Evolutionary conservation across 768 basidiomycete species (phyloP).

Genomic region (Candolleomyces aberdarensis): DNA sequence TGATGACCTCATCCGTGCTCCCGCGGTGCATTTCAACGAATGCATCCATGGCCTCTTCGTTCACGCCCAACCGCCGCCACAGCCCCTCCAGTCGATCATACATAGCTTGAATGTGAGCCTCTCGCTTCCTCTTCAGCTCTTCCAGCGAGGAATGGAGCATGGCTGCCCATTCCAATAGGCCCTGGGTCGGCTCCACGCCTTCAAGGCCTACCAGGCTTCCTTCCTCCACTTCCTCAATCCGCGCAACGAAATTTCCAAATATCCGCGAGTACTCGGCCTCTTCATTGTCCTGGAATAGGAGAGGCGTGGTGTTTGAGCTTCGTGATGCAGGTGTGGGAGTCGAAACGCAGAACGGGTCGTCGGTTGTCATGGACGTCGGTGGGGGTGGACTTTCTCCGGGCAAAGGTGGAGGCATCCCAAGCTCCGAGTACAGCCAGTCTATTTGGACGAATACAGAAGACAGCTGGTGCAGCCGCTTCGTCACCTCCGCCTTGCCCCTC

Average conservation of each 20-base stretch:
- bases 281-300: constrained; percentile 36
- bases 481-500: constrained; percentile 80
- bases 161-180: constrained; percentile 71
- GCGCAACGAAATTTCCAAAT: constrained; percentile 60
- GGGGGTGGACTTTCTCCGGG: constrained; percentile 41
- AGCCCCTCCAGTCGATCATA: constrained; percentile 91
- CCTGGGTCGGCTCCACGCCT: constrained; percentile 73
- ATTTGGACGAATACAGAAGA: constrained; percentile 68
- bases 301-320: constrained; percentile 29
- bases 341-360: constrained; percentile 46
- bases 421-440: constrained; percentile 79
- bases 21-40: constrained; percentile 89
- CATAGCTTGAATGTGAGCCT: constrained; percentile 85
- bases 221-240: constrained; percentile 51
- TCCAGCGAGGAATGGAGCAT: constrained; percentile 56
- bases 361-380: constrained; percentile 26
- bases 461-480: constrained; percentile 64
- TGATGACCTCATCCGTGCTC: constrained; percentile 71
- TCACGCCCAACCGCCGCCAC: constrained; percentile 84
- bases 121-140: constrained; percentile 70
- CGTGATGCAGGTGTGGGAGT: constrained; percentile 52
- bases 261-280: constrained; percentile 51
- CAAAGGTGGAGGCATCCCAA: constrained; percentile 67
- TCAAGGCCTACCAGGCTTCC: constrained; percentile 55
- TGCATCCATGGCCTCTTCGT: constrained; percentile 80